A percentile compares a stretch with the other conserved stretches of the same genome.
These are phyloP conservation scores for Davidsoniella virescens DNA, from an alignment of 2,329 filamentous ascomycete species.

Conservation along the genomic window DNA sequence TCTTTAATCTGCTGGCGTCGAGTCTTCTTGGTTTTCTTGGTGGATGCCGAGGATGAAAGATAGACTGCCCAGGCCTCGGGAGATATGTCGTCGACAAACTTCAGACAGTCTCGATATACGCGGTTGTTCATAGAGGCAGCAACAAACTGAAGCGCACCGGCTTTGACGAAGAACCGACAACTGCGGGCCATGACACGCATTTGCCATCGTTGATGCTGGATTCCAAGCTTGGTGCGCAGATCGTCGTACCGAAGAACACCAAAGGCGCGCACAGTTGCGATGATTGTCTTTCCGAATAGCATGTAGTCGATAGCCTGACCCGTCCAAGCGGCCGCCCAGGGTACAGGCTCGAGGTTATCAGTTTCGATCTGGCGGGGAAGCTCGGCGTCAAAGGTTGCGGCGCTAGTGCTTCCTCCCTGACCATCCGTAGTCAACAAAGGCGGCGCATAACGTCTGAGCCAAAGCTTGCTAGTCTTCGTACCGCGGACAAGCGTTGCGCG, in stretches of 20 bases:
- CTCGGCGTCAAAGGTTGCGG: slow-evolving; percentile 15
- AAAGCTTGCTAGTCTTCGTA: slow-evolving; percentile 46
- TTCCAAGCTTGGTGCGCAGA: slow-evolving; percentile 39
- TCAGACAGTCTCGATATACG: slow-evolving; percentile 46
- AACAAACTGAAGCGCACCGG: slow-evolving; percentile 39
- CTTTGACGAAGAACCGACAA: slow-evolving; percentile 38
- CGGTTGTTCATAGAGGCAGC: slow-evolving; percentile 36
- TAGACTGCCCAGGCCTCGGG: slow-evolving; percentile 40
- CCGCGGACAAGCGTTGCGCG: slow-evolving; percentile 40
- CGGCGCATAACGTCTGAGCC: slow-evolving; percentile 39
- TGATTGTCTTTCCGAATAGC: slow-evolving; percentile 38
- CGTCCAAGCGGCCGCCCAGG: slow-evolving; percentile 40
- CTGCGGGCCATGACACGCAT: slow-evolving; percentile 44
- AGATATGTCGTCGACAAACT: slow-evolving; percentile 39
- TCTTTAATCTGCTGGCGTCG: slow-evolving; percentile 12
- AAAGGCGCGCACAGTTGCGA: slow-evolving; percentile 41
- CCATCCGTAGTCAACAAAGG: slow-evolving; percentile 22
- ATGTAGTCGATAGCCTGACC: slow-evolving; percentile 42
- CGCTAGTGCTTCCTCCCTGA: slow-evolving; percentile 3
- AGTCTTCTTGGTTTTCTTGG: slow-evolving; percentile 12
- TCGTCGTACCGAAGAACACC: slow-evolving; percentile 41
- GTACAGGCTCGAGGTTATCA: slow-evolving; percentile 35
- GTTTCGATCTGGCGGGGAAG: slow-evolving; percentile 17
- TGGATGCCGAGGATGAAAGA: slow-evolving; percentile 17
- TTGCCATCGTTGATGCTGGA: slow-evolving; percentile 37